phyloP scores from a whole-genome alignment of 768 basidiomycete species.

The Xanthoconium stramineum region DNA sequence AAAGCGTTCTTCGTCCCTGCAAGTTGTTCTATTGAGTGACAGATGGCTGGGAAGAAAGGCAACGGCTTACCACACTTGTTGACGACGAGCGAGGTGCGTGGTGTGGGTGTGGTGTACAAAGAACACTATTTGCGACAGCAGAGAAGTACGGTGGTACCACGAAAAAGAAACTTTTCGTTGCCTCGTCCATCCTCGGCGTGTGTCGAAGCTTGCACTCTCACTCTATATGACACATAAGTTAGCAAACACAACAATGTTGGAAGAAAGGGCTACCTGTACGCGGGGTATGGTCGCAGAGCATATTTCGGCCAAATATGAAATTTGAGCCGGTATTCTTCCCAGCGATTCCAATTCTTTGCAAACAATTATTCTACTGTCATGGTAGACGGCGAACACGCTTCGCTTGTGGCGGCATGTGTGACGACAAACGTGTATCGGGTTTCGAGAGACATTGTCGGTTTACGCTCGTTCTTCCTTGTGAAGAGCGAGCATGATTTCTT shows the following conservation, averaged over 20 bases:
- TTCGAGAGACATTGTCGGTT: not conserved
- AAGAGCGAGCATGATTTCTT: not conserved
- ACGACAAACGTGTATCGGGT: not conserved
- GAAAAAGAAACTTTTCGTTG: slow-evolving; percentile 12
- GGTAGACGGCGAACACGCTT: not conserved
- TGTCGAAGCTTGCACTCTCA: slow-evolving; percentile 4
- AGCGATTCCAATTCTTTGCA: slow-evolving; percentile 10
- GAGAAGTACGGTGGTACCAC: slow-evolving; percentile 8
- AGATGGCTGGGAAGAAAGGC: not conserved
- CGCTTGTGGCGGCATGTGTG: not conserved
- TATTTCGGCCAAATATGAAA: slow-evolving; percentile 12
- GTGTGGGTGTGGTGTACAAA: slow-evolving; percentile 11
- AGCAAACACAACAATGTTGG: not conserved
- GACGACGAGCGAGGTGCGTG: slow-evolving; percentile 13
- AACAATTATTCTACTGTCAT: slow-evolving; percentile 8
- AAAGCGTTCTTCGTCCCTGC: slow-evolving; percentile 15
- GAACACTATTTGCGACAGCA: slow-evolving; percentile 9
- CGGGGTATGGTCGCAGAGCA: slow-evolving; percentile 9
- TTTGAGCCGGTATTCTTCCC: slow-evolving; percentile 4
- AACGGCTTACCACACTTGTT: slow-evolving; percentile 7
- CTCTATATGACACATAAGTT: not conserved
- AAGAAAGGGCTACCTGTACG: slow-evolving; percentile 3
- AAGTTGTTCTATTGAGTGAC: not conserved
- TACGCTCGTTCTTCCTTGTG: not conserved
- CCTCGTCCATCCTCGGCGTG: slow-evolving; percentile 4